phyloP scores from a whole-genome alignment of 306 rosid genomes.

The Lupinus albus region DNA sequence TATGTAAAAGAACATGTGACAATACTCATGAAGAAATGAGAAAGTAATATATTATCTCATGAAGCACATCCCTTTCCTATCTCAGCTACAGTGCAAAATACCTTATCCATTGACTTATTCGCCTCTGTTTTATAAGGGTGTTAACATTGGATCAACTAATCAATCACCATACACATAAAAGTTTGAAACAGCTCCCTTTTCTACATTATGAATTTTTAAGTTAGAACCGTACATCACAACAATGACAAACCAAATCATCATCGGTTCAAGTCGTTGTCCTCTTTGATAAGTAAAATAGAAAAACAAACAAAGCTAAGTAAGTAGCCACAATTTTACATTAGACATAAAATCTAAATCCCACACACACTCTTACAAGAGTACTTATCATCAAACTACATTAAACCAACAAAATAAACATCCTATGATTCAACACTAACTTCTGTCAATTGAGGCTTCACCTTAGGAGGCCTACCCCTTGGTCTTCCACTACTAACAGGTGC shows the following conservation, averaged over 20 bases:
- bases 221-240: slow-evolving; percentile 18
- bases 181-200: no score
- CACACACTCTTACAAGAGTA: slow-evolving; percentile 39
- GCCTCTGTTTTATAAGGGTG: background rate
- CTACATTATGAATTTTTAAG: background rate
- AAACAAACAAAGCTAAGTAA: background rate
- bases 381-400: background rate
- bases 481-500: slow-evolving; percentile 1
- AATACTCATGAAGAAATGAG: no score
- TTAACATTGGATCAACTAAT: background rate
- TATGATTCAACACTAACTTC: slow-evolving; percentile 59
- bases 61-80: background rate
- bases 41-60: background rate
- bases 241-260: no score
- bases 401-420: slow-evolving; percentile 8
- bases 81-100: background rate
- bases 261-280: background rate
- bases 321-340: slow-evolving; percentile 31
- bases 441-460: slow-evolving; percentile 55
- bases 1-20: no score
- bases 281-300: slow-evolving; percentile 4
- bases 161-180: no score
- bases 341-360: slow-evolving; percentile 38
- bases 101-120: background rate
- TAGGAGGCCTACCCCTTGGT: slow-evolving; percentile 74